Evolutionary conservation across 2,329 filamentous ascomycete genomes (phyloP).

Genomic region (Diaporthe sp.): DNA sequence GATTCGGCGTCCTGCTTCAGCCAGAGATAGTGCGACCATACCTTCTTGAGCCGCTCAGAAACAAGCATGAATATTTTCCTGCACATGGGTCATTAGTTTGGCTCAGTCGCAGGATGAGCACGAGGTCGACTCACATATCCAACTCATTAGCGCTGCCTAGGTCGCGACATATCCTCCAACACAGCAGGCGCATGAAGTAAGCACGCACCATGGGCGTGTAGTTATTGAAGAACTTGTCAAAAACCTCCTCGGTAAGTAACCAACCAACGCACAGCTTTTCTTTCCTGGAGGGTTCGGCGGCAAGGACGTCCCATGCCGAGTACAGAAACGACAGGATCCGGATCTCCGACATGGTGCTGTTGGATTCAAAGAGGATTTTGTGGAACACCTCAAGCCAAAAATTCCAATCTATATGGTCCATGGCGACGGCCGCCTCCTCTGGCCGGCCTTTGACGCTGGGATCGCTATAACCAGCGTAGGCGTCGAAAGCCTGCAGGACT

Average conservation of each 20-base stretch:
- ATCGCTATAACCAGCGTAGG: constrained; percentile 57
- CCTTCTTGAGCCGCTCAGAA: constrained; percentile 76
- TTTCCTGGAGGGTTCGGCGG: constrained; percentile 76
- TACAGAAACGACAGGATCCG: constrained; percentile 87
- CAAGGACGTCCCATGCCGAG: constrained; percentile 81
- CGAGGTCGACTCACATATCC: constrained; percentile 73
- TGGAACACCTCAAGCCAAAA: constrained; percentile 90
- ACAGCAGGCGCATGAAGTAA: constrained; percentile 91
- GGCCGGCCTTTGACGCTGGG: constrained; percentile 19
- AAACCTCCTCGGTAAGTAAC: constrained; percentile 80
- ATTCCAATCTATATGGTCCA: constrained; percentile 77
- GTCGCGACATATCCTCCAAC: constrained; percentile 88
- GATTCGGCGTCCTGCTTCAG: constrained; percentile 77
- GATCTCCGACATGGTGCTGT: constrained; percentile 92
- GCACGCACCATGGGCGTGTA: constrained; percentile 97
- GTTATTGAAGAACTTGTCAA: constrained; percentile 88
- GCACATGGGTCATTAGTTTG: constrained; percentile 46
- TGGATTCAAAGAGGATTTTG: constrained; percentile 79
- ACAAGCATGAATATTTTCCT: constrained; percentile 80
- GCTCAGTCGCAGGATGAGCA: background rate
- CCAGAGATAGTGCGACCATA: constrained; percentile 86
- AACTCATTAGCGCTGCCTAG: constrained; percentile 74
- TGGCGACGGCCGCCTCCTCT: constrained; percentile 11
- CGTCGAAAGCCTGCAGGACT: constrained; percentile 74
- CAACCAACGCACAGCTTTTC: constrained; percentile 79